A percentile compares a stretch with the other conserved stretches of the same genome.
Evolutionary conservation across 345 rosid genomes (phyloP).

Genomic region (Eucalyptus grandis): DNA sequence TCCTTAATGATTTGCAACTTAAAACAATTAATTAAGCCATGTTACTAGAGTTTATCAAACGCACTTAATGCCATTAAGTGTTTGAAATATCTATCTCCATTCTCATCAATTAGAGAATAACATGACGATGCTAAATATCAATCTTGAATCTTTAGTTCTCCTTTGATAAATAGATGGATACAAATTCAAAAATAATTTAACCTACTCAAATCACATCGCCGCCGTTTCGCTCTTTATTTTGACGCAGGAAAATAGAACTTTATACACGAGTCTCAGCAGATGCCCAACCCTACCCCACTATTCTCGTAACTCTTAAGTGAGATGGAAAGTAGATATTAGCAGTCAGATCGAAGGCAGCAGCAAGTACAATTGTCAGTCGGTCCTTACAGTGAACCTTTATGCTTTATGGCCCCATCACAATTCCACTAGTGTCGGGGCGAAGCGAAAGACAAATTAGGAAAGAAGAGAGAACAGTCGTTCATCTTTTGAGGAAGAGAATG

Average conservation of each 20-base stretch:
- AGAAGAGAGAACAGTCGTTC: no score
- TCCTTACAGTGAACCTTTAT: not conserved
- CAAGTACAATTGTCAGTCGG: not conserved
- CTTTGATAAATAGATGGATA: not conserved
- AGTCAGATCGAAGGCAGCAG: not conserved
- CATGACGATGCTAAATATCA: not conserved
- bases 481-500: not conserved
- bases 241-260: not conserved
- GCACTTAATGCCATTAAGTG: not conserved
- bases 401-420: rapidly evolving
- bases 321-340: not conserved
- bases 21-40: not conserved
- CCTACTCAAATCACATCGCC: not conserved
- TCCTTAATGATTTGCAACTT: not conserved
- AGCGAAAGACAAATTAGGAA: no score
- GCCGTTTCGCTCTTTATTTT: not conserved
- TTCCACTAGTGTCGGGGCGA: no score
- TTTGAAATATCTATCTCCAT: not conserved
- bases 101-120: not conserved
- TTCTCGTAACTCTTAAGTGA: not conserved
- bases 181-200: rapidly evolving
- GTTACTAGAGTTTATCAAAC: not conserved
- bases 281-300: rapidly evolving
- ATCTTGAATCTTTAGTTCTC: rapidly evolving
- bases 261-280: not conserved